These are phyloP conservation scores for Lactuca sativa DNA, from an alignment of 129 eudicot genomes.

Conservation along the genomic window DNA sequence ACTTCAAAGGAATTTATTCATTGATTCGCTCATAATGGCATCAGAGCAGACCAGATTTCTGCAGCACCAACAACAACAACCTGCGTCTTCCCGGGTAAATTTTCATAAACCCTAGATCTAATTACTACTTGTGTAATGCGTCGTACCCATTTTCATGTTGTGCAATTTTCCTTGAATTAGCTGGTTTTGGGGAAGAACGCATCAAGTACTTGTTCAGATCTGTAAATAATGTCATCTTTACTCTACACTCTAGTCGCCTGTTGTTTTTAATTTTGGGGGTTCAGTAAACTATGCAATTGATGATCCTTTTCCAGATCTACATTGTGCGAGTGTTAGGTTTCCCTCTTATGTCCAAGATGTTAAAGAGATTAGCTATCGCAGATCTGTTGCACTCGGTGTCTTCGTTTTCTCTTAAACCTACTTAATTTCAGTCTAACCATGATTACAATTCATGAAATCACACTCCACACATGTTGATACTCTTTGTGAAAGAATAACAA, in stretches of 20 bases:
- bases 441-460: constrained; percentile 10
- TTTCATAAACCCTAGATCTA: constrained; percentile 18
- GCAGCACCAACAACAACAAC: constrained; percentile 45
- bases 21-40: constrained; percentile 36
- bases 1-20: not conserved
- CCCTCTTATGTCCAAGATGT: not conserved
- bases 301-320: constrained; percentile 36
- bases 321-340: constrained; percentile 13
- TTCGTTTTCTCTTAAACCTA: constrained; percentile 8
- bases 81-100: constrained; percentile 51
- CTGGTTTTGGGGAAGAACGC: not conserved
- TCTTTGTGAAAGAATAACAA: not conserved
- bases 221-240: constrained; percentile 15
- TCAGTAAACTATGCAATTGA: not conserved
- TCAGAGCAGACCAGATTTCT: constrained; percentile 63
- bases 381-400: constrained; percentile 23
- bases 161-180: not conserved
- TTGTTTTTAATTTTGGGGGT: not conserved
- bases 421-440: constrained; percentile 1
- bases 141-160: not conserved
- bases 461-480: not conserved
- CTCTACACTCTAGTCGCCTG: not conserved
- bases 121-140: not conserved
- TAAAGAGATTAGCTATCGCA: not conserved
- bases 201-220: constrained; percentile 28